A percentile compares a stretch with the other conserved stretches of the same genome.
Evolutionary conservation across 129 eudicot species (phyloP).

Genomic region (Calendula officinalis): DNA sequence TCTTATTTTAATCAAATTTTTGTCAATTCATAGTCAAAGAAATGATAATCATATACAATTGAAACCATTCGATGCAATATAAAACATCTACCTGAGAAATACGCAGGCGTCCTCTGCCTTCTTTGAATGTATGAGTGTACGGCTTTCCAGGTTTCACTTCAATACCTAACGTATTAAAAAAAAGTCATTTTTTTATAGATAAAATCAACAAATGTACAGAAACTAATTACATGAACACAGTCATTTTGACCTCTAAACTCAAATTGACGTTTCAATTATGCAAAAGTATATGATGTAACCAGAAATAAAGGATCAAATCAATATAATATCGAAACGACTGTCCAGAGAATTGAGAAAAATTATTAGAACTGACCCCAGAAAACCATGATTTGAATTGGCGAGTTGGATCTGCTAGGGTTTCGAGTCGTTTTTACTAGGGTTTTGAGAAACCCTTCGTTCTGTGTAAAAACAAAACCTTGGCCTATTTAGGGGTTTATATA

Average conservation of each 20-base stretch:
- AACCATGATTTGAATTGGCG: slow-evolving; percentile 19
- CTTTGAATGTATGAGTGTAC: slow-evolving; percentile 44
- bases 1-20: not conserved
- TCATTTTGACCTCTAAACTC: not conserved
- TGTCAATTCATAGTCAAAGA: slow-evolving; percentile 8
- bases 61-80: not conserved
- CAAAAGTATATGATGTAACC: no score
- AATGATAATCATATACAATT: slow-evolving; percentile 1
- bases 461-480: no score
- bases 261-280: no score
- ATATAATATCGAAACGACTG: not conserved
- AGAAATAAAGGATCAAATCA: not conserved
- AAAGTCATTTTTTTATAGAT: no score
- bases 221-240: not conserved
- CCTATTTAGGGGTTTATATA: no score
- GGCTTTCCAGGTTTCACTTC: slow-evolving; percentile 87
- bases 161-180: not conserved
- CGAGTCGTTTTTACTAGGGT: slow-evolving; percentile 24
- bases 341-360: not conserved
- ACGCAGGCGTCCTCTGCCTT: slow-evolving; percentile 54
- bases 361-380: slow-evolving; percentile 29
- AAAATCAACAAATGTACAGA: no score
- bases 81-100: slow-evolving; percentile 63
- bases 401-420: slow-evolving; percentile 1
- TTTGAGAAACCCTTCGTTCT: not conserved